Conservation (phyloP, 2,329 filamentous ascomycete species). For the Fusarium sp. region DNA sequence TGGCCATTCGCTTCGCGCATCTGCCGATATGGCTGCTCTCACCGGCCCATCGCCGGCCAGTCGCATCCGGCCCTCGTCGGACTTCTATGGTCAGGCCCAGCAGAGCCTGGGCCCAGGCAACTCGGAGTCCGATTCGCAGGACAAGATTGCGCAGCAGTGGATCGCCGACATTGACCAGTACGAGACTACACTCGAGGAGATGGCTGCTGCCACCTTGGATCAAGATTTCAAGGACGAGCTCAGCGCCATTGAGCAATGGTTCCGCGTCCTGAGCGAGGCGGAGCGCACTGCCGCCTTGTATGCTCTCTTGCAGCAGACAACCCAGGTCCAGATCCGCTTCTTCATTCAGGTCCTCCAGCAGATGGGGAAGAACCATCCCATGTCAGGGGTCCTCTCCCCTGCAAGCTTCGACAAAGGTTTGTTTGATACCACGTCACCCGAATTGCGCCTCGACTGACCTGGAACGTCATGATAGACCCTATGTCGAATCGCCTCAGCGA, state of each 20-base stretch:
- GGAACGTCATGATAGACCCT: constrained; percentile 72
- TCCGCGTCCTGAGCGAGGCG: constrained; percentile 94
- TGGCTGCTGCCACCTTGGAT: constrained; percentile 98
- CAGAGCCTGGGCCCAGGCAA: constrained; percentile 75
- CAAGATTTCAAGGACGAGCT: constrained; percentile 99
- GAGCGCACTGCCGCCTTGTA: constrained; percentile 96
- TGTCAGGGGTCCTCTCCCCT: constrained; percentile 94
- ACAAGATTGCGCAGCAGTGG: constrained; percentile 97
- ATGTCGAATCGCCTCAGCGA: constrained; percentile 97
- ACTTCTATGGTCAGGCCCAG: constrained; percentile 87
- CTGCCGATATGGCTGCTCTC: constrained; percentile 94
- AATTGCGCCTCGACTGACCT: not conserved
- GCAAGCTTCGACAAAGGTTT: constrained; percentile 96
- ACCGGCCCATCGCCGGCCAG: constrained; percentile 73
- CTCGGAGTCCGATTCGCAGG: constrained; percentile 82
- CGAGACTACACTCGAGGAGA: constrained; percentile 98
- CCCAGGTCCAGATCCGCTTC: constrained; percentile 98
- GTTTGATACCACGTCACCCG: constrained; percentile 32
- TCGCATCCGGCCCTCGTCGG: constrained; percentile 92
- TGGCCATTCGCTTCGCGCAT: constrained; percentile 89
- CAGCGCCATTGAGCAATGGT: constrained; percentile 99
- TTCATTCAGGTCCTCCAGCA: constrained; percentile 99
- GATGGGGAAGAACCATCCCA: constrained; percentile 98
- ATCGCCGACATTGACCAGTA: constrained; percentile 99
- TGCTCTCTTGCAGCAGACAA: constrained; percentile 96